phyloP scores from a whole-genome alignment of 2,329 filamentous ascomycete species.

The Penicillium freii region DNA sequence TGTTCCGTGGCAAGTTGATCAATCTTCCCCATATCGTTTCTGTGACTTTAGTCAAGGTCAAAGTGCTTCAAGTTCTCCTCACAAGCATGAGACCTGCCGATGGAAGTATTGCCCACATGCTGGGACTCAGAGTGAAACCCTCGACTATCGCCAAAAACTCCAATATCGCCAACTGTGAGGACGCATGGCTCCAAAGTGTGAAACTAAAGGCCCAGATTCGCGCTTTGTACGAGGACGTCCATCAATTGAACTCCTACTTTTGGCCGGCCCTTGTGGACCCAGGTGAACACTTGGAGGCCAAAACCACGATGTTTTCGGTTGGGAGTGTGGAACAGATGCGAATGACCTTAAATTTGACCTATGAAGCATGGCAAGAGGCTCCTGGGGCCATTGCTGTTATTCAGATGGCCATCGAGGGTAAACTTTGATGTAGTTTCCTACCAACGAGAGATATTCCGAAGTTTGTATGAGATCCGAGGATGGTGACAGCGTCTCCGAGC shows the following conservation, averaged over 20 bases:
- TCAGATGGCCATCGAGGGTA: neutral
- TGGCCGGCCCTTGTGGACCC: neutral
- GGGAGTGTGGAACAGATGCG: neutral
- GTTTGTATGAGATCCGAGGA: neutral
- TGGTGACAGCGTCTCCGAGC: neutral
- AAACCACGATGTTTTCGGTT: neutral
- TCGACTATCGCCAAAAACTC: neutral
- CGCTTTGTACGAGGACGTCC: neutral
- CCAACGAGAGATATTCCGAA: no score
- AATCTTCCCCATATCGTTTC: constrained; percentile 15
- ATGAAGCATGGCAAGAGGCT: neutral
- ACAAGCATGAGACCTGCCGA: no score
- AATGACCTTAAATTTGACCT: neutral
- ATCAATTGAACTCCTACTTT: neutral
- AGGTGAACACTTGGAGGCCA: neutral
- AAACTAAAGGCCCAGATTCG: neutral
- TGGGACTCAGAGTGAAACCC: neutral
- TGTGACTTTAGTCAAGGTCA: constrained; percentile 23
- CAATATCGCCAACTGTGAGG: neutral
- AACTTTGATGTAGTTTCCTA: neutral
- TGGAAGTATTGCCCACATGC: neutral
- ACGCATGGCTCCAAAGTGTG: no score
- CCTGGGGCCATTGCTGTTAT: neutral
- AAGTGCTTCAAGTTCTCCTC: neutral
- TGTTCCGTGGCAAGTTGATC: constrained; percentile 13